A percentile compares a stretch with the other conserved stretches of the same genome.
These are phyloP conservation scores for Tritrichomonas musculus DNA, from an alignment of 208 protist species.

Conservation along the genomic window DNA sequence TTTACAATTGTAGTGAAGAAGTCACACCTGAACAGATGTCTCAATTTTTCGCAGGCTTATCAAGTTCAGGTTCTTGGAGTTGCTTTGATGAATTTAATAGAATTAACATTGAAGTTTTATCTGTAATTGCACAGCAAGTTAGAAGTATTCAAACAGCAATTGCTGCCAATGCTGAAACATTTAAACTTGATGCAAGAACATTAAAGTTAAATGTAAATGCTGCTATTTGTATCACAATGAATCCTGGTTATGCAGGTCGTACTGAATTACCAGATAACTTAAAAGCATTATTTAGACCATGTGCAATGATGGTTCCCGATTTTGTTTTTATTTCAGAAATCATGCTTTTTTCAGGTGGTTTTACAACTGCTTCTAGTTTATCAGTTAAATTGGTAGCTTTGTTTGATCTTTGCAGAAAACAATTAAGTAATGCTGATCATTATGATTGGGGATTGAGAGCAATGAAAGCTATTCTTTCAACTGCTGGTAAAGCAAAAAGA, in stretches of 20 bases:
- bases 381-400: constrained; percentile 86
- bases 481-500: constrained; percentile 81
- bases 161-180: constrained; percentile 66
- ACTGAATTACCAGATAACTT: constrained; percentile 68
- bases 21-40: constrained; percentile 65
- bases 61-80: constrained; percentile 85
- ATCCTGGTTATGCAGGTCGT: constrained; percentile 89
- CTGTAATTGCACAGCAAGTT: constrained; percentile 89
- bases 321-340: constrained; percentile 92
- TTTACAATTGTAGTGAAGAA: constrained; percentile 34
- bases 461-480: constrained; percentile 80
- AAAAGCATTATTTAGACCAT: constrained; percentile 53
- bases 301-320: constrained; percentile 73
- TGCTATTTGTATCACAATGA: constrained; percentile 95
- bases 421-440: constrained; percentile 91
- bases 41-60: constrained; percentile 88
- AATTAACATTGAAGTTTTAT: constrained; percentile 95
- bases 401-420: constrained; percentile 85
- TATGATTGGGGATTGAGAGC: constrained; percentile 94
- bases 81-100: constrained; percentile 97
- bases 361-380: constrained; percentile 76
- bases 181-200: constrained; percentile 77
- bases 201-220: constrained; percentile 79
- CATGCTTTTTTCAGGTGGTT: constrained; percentile 88
- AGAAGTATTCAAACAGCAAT: constrained; percentile 85